Conservation (phyloP, 1,284 basidiomycete species). For the Trichosporon sp. region DNA sequence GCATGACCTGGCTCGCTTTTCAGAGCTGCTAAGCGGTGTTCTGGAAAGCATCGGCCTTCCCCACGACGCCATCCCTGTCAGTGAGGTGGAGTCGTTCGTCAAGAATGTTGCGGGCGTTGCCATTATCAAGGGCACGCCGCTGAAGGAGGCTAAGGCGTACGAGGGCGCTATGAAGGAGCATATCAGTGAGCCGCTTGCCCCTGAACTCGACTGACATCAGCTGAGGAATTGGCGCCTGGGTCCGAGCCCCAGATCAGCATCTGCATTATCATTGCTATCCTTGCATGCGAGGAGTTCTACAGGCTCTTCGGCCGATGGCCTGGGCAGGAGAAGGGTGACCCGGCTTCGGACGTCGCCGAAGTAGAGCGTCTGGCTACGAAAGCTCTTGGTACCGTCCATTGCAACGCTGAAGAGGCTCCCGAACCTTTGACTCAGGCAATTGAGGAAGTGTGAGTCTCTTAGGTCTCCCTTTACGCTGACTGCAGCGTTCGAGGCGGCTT, state of each 20-base stretch:
- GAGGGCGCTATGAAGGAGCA: constrained; percentile 45
- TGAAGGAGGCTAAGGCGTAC: constrained; percentile 60
- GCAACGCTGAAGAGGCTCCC: constrained; percentile 53
- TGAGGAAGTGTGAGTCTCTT: constrained; percentile 68
- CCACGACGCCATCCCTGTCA: constrained; percentile 51
- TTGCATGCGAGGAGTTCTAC: constrained; percentile 51
- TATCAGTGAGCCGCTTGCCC: constrained; percentile 55
- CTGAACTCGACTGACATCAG: neutral
- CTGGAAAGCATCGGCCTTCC: constrained; percentile 37
- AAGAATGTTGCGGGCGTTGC: constrained; percentile 82
- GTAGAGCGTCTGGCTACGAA: constrained; percentile 30
- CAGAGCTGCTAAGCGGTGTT: constrained; percentile 37
- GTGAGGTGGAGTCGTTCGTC: constrained; percentile 72
- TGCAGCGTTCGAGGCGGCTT: constrained; percentile 66
- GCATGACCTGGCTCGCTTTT: constrained; percentile 40
- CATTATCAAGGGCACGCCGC: constrained; percentile 67
- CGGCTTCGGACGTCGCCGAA: constrained; percentile 40
- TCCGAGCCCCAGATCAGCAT: constrained; percentile 19
- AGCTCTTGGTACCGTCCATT: constrained; percentile 22
- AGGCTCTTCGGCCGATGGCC: constrained; percentile 49
- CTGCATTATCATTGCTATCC: constrained; percentile 49
- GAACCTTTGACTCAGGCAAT: constrained; percentile 62
- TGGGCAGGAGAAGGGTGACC: constrained; percentile 43
- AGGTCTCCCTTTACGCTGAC: constrained; percentile 11
- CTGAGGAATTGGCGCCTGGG: constrained; percentile 17